Evolutionary conservation across 1,139 yeast genomes (phyloP).

Genomic region (Nakaseomyces bracarensis): DNA sequence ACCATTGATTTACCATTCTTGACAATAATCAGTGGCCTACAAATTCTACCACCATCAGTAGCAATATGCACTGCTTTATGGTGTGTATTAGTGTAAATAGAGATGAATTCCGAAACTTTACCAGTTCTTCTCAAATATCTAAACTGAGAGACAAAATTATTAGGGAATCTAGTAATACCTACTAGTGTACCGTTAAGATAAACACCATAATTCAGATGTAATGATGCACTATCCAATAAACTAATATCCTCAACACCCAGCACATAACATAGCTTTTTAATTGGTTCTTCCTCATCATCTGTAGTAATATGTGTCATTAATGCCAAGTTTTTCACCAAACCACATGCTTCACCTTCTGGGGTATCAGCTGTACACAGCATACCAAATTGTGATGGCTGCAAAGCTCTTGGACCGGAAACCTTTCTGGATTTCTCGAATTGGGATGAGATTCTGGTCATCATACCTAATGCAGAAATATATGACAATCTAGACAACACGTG

Average conservation of each 20-base stretch:
- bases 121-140: slow-evolving; percentile 78
- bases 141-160: slow-evolving; percentile 68
- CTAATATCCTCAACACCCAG: slow-evolving; percentile 87
- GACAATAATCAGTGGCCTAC: slow-evolving; percentile 91
- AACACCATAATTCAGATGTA: slow-evolving; percentile 78
- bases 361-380: slow-evolving; percentile 99
- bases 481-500: slow-evolving; percentile 88
- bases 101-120: slow-evolving; percentile 79
- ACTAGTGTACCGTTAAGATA: slow-evolving; percentile 88
- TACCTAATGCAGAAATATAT: slow-evolving; percentile 91
- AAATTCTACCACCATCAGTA: slow-evolving; percentile 97
- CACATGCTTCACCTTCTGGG: slow-evolving; percentile 99
- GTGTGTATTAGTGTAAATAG: slow-evolving; percentile 82
- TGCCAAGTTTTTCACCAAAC: slow-evolving; percentile 91
- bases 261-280: slow-evolving; percentile 62
- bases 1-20: slow-evolving; percentile 65
- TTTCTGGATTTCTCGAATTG: slow-evolving; percentile 97
- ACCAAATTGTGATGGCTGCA: slow-evolving; percentile 98
- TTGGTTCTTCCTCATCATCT: slow-evolving; percentile 92
- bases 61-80: slow-evolving; percentile 94
- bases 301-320: slow-evolving; percentile 98
- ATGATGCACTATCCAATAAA: slow-evolving; percentile 71
- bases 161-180: slow-evolving; percentile 84
- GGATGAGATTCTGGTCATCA: slow-evolving; percentile 99
- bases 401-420: slow-evolving; percentile 97